Base-by-base conservation (phyloP, 768 basidiomycete species). In the Scleroderma bovista region DNA sequence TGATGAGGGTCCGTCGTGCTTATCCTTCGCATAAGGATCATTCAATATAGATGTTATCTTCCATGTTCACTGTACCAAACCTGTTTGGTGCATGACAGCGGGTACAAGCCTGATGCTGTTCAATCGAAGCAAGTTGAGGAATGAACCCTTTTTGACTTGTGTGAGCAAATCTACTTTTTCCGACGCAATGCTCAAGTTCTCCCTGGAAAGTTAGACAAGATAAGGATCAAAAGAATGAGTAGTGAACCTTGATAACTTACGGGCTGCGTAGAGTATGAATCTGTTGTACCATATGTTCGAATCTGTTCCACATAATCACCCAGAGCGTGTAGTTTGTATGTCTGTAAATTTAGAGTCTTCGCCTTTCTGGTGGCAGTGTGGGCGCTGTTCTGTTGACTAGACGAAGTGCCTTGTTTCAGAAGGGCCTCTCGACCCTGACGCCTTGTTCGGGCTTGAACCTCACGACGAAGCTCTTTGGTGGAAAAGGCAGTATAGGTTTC, bases 251-350 rank as follows among this genome's bases (percentile, higher is more conserved):
- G 13, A 29, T 29, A 29, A 9, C 26, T 29, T 20, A 73, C 71
- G 1, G 57, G 33, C 36, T 69, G 60, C 2, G 68, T 72, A 0
- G 66, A 64, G 51, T 29, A 29, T 29, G 26, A 29, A 29, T 29
- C 26, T 9, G 9, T 29, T 29, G 26, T 29, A 29, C 26, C 26
- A 29, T 29, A 29, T 29, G 26, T 29, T 9, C 9, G 26, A 29
- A 29, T 29, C 26, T 29, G 26, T 29, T 29, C 9, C 9, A 9
- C 9, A 9, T 29, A 29, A 29, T 29, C 26, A 5, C 26, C 26
- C 26, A 75, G 44, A 0, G 64, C 55, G 53, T 72, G 70, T 0
- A 58, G 33, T 44, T 73, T 75, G 51, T 63, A 66, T 7, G 66
- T 72, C 15, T 48, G 32, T n/a, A 55, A 46, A n/a, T 55, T 55